Percentiles rank a stretch among this genome's conserved stretches.
Conservation (phyloP, 257 asterid species). For the Solanum tarapatanum region DNA sequence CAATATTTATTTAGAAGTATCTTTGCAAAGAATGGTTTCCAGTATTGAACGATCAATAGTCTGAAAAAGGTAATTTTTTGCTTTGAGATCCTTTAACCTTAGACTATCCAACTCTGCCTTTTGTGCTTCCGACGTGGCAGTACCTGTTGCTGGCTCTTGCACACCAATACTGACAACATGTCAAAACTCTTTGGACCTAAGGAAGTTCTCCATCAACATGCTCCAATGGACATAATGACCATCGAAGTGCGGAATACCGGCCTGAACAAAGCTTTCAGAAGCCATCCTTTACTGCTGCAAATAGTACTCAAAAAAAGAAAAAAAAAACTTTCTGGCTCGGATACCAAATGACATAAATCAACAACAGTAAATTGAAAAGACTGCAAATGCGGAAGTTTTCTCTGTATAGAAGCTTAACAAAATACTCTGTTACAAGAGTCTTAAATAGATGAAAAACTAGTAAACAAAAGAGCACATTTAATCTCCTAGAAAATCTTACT, state of each 20-base stretch:
- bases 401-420: neutral
- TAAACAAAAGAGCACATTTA: neutral
- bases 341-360: neutral
- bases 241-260: accelerated
- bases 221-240: neutral
- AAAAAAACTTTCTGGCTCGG: neutral
- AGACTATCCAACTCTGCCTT: neutral
- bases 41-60: neutral
- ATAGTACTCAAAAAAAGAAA: neutral
- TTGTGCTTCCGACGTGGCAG: neutral
- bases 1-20: no score
- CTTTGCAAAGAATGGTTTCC: neutral
- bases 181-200: no score
- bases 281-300: neutral
- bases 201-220: neutral
- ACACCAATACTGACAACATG: no score
- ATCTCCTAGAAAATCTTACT: neutral
- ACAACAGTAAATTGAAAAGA: neutral
- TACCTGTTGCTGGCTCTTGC: neutral
- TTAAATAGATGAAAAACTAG: no score
- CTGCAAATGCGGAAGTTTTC: neutral
- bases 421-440: neutral
- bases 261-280: neutral
- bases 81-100: neutral
- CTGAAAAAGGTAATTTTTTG: neutral